Evolutionary conservation across 2,329 filamentous ascomycete species (phyloP).

Genomic region (Xylaria arbuscula): DNA sequence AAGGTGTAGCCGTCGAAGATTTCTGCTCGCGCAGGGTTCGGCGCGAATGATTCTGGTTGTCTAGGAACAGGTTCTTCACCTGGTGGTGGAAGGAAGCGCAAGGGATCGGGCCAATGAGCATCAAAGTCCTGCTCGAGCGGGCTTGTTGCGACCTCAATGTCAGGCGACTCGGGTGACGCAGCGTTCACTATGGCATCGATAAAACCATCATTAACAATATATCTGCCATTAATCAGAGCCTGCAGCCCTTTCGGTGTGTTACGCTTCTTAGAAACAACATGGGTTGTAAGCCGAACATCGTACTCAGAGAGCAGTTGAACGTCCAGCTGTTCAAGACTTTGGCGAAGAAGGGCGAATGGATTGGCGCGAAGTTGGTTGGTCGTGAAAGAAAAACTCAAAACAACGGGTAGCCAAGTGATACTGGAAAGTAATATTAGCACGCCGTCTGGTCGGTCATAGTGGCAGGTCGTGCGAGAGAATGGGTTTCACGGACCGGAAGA

Average conservation of each 20-base stretch:
- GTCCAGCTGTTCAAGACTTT: slow-evolving; percentile 82
- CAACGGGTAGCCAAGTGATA: slow-evolving; percentile 81
- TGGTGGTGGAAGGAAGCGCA: slow-evolving; percentile 76
- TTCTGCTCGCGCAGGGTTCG: slow-evolving; percentile 71
- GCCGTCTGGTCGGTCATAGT: slow-evolving; percentile 10
- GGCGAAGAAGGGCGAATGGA: slow-evolving; percentile 70
- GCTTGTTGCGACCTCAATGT: slow-evolving; percentile 62
- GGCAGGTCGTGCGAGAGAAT: neutral
- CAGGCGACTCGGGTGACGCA: slow-evolving; percentile 60
- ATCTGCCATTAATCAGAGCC: slow-evolving; percentile 82
- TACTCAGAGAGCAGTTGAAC: slow-evolving; percentile 86
- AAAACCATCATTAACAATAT: slow-evolving; percentile 79
- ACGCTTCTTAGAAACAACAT: slow-evolving; percentile 88
- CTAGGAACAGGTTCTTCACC: slow-evolving; percentile 80
- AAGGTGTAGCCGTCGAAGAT: slow-evolving; percentile 92
- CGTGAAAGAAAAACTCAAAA: slow-evolving; percentile 84
- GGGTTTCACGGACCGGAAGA: slow-evolving; percentile 63
- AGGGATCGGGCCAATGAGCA: slow-evolving; percentile 78
- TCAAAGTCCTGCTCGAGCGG: slow-evolving; percentile 84
- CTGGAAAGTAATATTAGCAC: slow-evolving; percentile 55
- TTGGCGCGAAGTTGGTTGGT: slow-evolving; percentile 75
- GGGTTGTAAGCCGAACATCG: slow-evolving; percentile 76
- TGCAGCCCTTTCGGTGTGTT: slow-evolving; percentile 91
- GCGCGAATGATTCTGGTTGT: slow-evolving; percentile 75
- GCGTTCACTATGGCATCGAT: slow-evolving; percentile 76